A percentile compares a stretch with the other conserved stretches of the same genome.
Evolutionary conservation across 169 alveolate genomes (phyloP).

Genomic region (Cyclospora cayetanensis): DNA sequence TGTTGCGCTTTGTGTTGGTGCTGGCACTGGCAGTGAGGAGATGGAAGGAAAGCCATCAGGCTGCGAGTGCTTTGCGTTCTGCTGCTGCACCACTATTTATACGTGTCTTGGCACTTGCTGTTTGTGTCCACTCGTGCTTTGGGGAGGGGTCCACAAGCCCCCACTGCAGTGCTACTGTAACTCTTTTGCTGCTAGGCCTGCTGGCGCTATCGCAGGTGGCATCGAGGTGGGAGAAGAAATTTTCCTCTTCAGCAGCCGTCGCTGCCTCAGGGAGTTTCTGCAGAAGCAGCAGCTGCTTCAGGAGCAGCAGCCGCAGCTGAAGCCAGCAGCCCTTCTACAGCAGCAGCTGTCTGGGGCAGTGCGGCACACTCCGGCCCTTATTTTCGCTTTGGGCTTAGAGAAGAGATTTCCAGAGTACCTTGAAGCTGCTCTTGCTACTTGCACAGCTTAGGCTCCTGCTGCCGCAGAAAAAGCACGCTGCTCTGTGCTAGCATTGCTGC

Average conservation of each 20-base stretch:
- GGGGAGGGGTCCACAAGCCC: too few species aligned
- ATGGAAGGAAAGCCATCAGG: too few species aligned
- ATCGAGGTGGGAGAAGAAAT: background rate
- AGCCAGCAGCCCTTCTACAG: background rate
- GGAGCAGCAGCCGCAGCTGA: background rate
- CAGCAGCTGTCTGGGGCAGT: constrained; percentile 1
- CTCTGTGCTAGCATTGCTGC: background rate
- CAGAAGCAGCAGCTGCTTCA: constrained; percentile 4
- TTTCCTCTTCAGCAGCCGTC: background rate
- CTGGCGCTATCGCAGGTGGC: too few species aligned
- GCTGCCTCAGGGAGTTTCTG: background rate
- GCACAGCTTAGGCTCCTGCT: background rate
- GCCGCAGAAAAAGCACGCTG: background rate
- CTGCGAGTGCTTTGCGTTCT: too few species aligned
- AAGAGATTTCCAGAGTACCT: background rate
- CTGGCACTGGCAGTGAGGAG: too few species aligned
- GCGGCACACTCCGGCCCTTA: background rate
- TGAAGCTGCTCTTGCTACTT: background rate
- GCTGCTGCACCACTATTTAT: too few species aligned
- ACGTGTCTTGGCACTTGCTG: too few species aligned
- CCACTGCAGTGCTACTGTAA: too few species aligned
- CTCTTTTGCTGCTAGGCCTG: too few species aligned
- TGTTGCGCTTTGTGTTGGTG: too few species aligned
- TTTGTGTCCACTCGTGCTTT: too few species aligned
- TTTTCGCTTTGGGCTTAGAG: background rate